Conservation (phyloP, 2,329 filamentous ascomycete species). For the Paramyrothecium roridum region DNA sequence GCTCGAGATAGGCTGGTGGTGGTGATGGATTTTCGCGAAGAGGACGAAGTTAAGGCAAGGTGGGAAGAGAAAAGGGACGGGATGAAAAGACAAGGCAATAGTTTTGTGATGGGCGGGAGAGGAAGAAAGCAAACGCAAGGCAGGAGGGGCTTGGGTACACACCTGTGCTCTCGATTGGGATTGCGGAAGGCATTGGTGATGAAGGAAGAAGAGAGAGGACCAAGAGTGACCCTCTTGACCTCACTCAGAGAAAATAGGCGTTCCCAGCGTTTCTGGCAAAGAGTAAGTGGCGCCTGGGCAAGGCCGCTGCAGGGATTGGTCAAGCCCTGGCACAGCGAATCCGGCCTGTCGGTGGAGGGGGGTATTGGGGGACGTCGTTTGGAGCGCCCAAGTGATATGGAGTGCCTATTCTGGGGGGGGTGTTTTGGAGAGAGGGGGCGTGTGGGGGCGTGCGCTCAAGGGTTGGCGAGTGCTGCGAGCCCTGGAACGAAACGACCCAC, state of each 20-base stretch:
- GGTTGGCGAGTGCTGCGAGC: too few species aligned
- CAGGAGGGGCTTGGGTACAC: neutral
- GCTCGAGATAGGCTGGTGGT: too few species aligned
- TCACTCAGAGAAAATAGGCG: neutral
- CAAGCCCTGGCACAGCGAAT: neutral
- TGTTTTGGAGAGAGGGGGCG: too few species aligned
- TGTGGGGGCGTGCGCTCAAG: too few species aligned
- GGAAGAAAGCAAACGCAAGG: neutral
- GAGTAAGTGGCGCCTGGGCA: neutral
- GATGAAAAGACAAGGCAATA: neutral
- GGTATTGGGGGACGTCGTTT: neutral
- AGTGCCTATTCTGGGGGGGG: too few species aligned
- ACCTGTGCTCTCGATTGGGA: neutral
- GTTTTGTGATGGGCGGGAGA: too few species aligned
- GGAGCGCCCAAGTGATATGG: too few species aligned
- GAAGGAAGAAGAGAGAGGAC: conserved; percentile 6
- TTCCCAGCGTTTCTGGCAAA: neutral
- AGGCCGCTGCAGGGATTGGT: neutral
- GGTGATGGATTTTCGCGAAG: too few species aligned
- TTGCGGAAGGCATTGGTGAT: conserved; percentile 1
- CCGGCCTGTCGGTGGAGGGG: neutral
- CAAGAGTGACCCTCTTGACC: neutral
- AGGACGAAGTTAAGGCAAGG: neutral
- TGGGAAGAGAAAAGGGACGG: neutral
- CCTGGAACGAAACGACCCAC: too few species aligned